Base-by-base conservation (phyloP, 2,329 filamentous ascomycete species). In the Cryoendolithus antarcticus region DNA sequence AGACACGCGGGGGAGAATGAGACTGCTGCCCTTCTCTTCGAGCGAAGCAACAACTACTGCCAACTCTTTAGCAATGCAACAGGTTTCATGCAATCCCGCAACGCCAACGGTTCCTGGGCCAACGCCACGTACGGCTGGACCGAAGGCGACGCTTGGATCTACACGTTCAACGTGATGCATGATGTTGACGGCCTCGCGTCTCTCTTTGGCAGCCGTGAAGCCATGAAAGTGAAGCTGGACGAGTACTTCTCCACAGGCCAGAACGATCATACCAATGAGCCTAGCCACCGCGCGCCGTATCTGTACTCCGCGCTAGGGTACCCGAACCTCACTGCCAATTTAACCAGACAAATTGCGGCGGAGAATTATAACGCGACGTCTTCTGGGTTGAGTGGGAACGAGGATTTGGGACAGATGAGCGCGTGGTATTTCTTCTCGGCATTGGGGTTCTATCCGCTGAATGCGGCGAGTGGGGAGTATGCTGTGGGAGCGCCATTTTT, bases 331-430 rank as follows among this genome's bases (percentile, higher is more conserved):
- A 59, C 65, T 1, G 64, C 66, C 3, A 59, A 63, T 4, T 52
- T 57, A 5, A 57, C 65, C 5, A 54, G 63, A 4, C 41, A 46
- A 1, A 53, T 67, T 27, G 62, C 64, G 3, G 61, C 51, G 51
- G 46, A 53, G 3, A 61, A 66, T 13, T 69, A 67, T 35, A 69
- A 69, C 30, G 60, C 64, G 6, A 69, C 66, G 0, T 61, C 63
- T 29, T 58, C 62, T 0, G 66, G 67, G 1, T 45, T 70, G 1
- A 61, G 62, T 29, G 66, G 66, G 1, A 70, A 69, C 42, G 66
- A 70, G 43, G 65, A 70, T 46, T 50, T 70, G 4, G 66, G 66
- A 2, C 66, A 70, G 53, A 70, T 69, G 65, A 69, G 64, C 42
- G 64, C 65, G 0, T 70, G 65, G 65, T 69, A 67, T 38, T 50